Evolutionary conservation across 2,329 filamentous ascomycete species (phyloP).

Genomic region (Reticulascus tulasneorum): DNA sequence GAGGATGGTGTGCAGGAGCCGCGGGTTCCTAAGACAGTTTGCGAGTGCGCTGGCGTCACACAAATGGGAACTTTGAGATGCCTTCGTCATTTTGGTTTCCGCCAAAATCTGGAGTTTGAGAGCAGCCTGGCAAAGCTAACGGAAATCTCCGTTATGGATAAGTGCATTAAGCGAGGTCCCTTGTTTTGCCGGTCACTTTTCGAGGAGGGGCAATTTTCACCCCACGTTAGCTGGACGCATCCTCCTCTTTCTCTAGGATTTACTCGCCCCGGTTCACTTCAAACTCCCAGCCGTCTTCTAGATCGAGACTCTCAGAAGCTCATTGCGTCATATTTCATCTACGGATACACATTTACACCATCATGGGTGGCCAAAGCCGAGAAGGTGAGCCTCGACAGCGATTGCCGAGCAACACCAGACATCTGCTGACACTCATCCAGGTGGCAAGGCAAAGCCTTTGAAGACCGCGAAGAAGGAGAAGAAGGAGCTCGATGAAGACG

Average conservation of each 20-base stretch:
- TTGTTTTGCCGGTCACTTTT: slow-evolving; percentile 4
- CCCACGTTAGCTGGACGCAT: slow-evolving; percentile 9
- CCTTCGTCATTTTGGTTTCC: no score
- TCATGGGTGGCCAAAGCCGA: slow-evolving; percentile 36
- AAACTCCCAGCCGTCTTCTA: slow-evolving; percentile 5
- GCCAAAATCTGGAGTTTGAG: not conserved
- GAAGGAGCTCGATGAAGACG: slow-evolving; percentile 83
- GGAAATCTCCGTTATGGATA: not conserved
- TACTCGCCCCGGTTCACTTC: not conserved
- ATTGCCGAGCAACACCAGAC: not conserved
- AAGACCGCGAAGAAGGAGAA: slow-evolving; percentile 85
- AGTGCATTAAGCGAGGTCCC: slow-evolving; percentile 4
- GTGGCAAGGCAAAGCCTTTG: slow-evolving; percentile 78
- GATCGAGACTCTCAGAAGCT: slow-evolving; percentile 1
- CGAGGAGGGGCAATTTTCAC: slow-evolving; percentile 16
- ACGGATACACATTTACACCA: slow-evolving; percentile 10
- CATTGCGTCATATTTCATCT: slow-evolving; percentile 1
- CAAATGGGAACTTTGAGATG: no score
- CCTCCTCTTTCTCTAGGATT: slow-evolving; percentile 1
- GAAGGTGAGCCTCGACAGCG: slow-evolving; percentile 23
- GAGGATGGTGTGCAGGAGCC: no score
- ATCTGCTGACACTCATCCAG: slow-evolving; percentile 34
- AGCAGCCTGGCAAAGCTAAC: not conserved
- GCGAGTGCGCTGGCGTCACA: no score
- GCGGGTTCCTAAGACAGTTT: no score